Percentiles rank a stretch among this genome's conserved stretches.
Conservation (phyloP, 2,329 filamentous ascomycete genomes). For the Exophiala sp. region DNA sequence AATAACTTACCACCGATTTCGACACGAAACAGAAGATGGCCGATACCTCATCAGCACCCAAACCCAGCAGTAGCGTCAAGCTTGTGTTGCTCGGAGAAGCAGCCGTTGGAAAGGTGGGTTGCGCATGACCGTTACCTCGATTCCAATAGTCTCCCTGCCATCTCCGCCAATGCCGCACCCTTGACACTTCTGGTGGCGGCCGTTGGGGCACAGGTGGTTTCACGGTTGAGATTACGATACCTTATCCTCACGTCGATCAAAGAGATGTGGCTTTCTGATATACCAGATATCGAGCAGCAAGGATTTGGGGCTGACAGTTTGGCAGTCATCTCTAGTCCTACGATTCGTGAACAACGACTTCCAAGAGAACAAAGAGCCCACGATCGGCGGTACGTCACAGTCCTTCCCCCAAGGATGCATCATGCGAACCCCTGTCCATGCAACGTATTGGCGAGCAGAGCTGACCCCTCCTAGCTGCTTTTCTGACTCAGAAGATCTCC, state of each 20-base stretch:
- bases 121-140: constrained; percentile 11
- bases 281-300: not conserved
- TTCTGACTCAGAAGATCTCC: constrained; percentile 97
- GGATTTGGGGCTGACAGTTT: constrained; percentile 19
- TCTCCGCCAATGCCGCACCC: not conserved
- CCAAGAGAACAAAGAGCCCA: constrained; percentile 99
- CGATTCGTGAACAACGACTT: constrained; percentile 99
- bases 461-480: constrained; percentile 64
- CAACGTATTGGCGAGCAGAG: not conserved
- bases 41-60: constrained; percentile 68
- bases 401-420: not conserved
- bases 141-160: constrained; percentile 16
- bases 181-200: not conserved
- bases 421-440: not conserved
- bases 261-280: not conserved
- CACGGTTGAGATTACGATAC: constrained; percentile 19
- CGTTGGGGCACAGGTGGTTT: constrained; percentile 5
- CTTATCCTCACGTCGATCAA: constrained; percentile 15
- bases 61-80: constrained; percentile 99
- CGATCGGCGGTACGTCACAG: constrained; percentile 75
- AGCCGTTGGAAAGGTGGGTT: constrained; percentile 88
- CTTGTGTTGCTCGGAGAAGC: constrained; percentile 96
- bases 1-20: too few relatives aligned
- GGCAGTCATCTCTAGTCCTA: constrained; percentile 88
- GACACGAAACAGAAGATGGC: constrained; percentile 53